Base-by-base conservation (phyloP, 805 yeast species). In the Candida wancherniae region DNA sequence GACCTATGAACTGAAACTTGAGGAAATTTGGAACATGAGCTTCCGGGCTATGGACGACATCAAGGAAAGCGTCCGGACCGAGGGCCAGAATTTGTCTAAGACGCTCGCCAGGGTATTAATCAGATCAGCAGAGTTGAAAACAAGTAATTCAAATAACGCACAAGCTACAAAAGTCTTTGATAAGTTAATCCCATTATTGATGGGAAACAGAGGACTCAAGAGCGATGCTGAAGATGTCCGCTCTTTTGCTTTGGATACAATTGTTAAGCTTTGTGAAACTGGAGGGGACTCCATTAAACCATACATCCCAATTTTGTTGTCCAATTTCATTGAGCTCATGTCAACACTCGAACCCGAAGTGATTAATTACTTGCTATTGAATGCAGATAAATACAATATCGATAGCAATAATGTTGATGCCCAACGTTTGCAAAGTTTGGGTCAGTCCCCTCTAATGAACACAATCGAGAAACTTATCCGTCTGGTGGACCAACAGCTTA, bases 21-120 rank as follows among this genome's bases (percentile, higher is more conserved):
- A 83, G 36, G 77, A 75, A 4, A 75, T 90, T 19, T 90, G 97
- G 97, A 66, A 71, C 4, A 79, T 84, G 83, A 79, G 88, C 28
- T 88, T 90, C 61, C 71, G 98, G 48, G 74, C 76, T 0, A 74
- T 90, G 73, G 98, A 90, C 59, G 97, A 90, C 61, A 85, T 90
- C 37, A 92, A 92, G 55, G 96, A 85, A 21, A 83, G 94, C 58
- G 96, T 92, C 3, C 68, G 97, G 29, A 74, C 73, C 35, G 94
- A 85, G 26, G 97, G 94, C 7, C 59, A 69, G 22, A 71, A 71
- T 20, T 61, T 92, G 22, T 76, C 94, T 1, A 74, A 78, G 39
- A 67, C 71, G 7, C 64, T 88, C 16, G 76, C 94, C 0, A 69
- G 77, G 11, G 67, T 73, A 4, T 61, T 86, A 43, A 76, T 79